Percentiles rank a stretch among this genome's conserved stretches.
Conservation (phyloP, 2,329 filamentous ascomycete genomes). For the Thermothelomyces thermophilus region DNA sequence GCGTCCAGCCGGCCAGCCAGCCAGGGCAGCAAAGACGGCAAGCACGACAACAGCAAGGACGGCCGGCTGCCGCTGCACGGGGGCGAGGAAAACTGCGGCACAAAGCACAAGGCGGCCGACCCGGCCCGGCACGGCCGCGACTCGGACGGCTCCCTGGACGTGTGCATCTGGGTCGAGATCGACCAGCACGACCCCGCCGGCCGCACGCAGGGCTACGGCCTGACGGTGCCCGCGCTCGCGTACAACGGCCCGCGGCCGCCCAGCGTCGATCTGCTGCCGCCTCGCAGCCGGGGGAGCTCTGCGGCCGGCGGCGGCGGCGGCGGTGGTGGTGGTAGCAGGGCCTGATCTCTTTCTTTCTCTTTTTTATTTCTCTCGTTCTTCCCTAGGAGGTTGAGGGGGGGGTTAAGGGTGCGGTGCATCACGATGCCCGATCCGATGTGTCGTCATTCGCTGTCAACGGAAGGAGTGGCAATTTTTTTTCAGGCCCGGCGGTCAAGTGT, state of each 20-base stretch:
- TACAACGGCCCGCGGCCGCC: conserved; percentile 22
- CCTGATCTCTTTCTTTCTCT: no score
- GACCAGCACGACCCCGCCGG: conserved; percentile 77
- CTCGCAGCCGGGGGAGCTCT: conserved; percentile 2
- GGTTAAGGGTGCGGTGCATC: no score
- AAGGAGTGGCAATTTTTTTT: no score
- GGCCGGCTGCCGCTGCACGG: conserved; percentile 65
- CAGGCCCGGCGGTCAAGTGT: no score
- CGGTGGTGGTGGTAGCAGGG: not conserved
- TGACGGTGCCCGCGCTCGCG: conserved; percentile 70
- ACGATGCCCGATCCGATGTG: no score
- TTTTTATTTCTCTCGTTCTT: not conserved
- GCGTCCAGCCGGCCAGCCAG: not conserved
- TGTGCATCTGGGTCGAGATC: conserved; percentile 81
- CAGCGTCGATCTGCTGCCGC: conserved; percentile 10
- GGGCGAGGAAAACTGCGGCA: conserved; percentile 74
- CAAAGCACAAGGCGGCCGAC: conserved; percentile 61
- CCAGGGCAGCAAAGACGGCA: not conserved
- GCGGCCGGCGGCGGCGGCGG: not conserved
- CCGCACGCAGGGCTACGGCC: conserved; percentile 72
- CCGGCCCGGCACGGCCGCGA: conserved; percentile 45
- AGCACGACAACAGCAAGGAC: conserved; percentile 56
- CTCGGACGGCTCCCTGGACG: conserved; percentile 61
- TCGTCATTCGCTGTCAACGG: no score
- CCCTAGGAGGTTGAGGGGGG: no score